These are phyloP conservation scores for Microdochium trichocladiopsis DNA, from an alignment of 2,329 filamentous ascomycete species.

Conservation along the genomic window DNA sequence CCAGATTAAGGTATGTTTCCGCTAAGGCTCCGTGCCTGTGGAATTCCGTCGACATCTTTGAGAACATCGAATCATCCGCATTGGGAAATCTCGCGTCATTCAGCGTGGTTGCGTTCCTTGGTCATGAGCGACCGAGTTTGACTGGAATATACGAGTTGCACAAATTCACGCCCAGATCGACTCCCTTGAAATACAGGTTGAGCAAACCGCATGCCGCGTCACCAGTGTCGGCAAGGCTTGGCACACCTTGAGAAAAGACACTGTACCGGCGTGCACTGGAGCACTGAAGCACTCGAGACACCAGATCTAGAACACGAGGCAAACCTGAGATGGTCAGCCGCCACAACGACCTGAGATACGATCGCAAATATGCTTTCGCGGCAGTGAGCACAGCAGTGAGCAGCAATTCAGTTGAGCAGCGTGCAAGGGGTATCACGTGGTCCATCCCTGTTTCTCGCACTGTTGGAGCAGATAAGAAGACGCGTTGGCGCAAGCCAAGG, in stretches of 20 bases:
- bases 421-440: conserved; percentile 1
- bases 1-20: conserved; percentile 99
- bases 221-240: neutral
- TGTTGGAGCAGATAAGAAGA: neutral
- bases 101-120: neutral
- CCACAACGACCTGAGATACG: neutral
- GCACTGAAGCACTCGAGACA: neutral
- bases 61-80: conserved; percentile 21
- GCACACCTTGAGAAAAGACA: neutral
- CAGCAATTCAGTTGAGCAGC: conserved; percentile 21
- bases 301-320: neutral
- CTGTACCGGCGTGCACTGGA: neutral
- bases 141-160: neutral
- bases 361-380: conserved; percentile 13
- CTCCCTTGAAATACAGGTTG: neutral
- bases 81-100: neutral
- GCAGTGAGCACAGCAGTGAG: conserved; percentile 48
- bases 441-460: neutral
- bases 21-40: conserved; percentile 63
- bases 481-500: too few species aligned
- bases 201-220: neutral
- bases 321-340: neutral
- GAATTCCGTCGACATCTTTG: conserved; percentile 62
- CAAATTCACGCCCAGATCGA: neutral
- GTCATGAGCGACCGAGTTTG: neutral